Base-by-base conservation (phyloP, 495 filamentous ascomycete species). In the Elaphomyces granulatus region DNA sequence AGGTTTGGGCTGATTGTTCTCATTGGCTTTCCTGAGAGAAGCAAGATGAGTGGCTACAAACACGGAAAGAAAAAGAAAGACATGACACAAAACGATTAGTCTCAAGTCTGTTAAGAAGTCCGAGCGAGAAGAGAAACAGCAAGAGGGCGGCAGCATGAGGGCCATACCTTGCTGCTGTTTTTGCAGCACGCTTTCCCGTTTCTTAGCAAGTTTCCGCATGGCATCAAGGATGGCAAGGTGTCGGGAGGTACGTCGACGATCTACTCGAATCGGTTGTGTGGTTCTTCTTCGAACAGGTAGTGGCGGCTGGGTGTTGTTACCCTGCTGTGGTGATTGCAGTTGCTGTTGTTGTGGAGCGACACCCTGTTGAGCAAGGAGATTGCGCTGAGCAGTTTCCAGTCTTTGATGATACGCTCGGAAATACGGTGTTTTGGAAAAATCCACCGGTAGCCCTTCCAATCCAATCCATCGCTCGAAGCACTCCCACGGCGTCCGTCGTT, bases 391-490 rank as follows among this genome's bases (percentile, higher is more conserved):
- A 21, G 75, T 71, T 45, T 94, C 84, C 35, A 94, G 76, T 32
- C 87, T 69, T 42, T 69, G 68, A 47, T 84, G 80, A 51, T 88
- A 94, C 8, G 81, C 72, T 51, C 83, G 64, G 68, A 94, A 96
- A 54, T 94, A 96, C 28, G 80, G 81, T 3, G 81, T 92, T 60
- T 94, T 92, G 17, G 75, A 75, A 81, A 95, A 90, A 40, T 98
- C 90, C 30, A 74, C 74, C 14, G 87, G 87, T 26, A 94, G 60
- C 3, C 85, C 85, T 61, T 95, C 90, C 8, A 96, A 63, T 40
- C 78, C 75, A 12, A 94, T 76, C 86, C 88, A 96, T 28, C 92
- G 77, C 54, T 98, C 90, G 50, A 96, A 98, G 52, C 90, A 98
- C 61, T 98, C 90, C 90, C 90, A 98, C 3, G 90, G 87, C 2